These are phyloP conservation scores for Puccinia hordei DNA, from an alignment of 1,284 basidiomycete species.

Conservation along the genomic window DNA sequence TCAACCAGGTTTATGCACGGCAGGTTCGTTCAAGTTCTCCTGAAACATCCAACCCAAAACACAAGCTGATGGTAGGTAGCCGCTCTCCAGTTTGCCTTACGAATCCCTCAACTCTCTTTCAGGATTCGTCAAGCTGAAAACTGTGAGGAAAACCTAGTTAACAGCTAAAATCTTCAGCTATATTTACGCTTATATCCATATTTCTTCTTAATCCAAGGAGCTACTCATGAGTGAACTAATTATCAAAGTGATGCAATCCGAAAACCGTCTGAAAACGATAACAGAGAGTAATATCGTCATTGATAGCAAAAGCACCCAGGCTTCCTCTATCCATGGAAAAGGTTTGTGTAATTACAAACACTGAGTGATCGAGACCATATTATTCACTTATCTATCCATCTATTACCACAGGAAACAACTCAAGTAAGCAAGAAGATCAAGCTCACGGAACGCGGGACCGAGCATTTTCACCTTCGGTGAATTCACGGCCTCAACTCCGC, in stretches of 20 bases:
- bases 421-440: background rate
- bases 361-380: background rate
- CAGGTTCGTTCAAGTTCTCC: background rate
- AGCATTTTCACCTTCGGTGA: background rate
- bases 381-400: background rate
- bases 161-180: background rate
- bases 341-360: background rate
- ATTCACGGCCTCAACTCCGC: constrained; percentile 9
- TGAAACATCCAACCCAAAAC: background rate
- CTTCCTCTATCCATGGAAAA: background rate
- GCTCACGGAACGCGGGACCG: background rate
- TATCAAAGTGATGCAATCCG: constrained; percentile 11
- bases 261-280: constrained; percentile 20
- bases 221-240: constrained; percentile 33
- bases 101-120: constrained; percentile 31
- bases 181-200: background rate
- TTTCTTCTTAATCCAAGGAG: constrained; percentile 8
- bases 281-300: background rate
- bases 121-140: constrained; percentile 22
- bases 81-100: constrained; percentile 8
- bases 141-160: background rate
- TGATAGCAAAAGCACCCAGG: background rate
- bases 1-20: constrained; percentile 5
- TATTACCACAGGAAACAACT: background rate
- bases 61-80: background rate